These are phyloP conservation scores for Pogostemon cablin DNA, from an alignment of 257 asterid species.

Conservation along the genomic window DNA sequence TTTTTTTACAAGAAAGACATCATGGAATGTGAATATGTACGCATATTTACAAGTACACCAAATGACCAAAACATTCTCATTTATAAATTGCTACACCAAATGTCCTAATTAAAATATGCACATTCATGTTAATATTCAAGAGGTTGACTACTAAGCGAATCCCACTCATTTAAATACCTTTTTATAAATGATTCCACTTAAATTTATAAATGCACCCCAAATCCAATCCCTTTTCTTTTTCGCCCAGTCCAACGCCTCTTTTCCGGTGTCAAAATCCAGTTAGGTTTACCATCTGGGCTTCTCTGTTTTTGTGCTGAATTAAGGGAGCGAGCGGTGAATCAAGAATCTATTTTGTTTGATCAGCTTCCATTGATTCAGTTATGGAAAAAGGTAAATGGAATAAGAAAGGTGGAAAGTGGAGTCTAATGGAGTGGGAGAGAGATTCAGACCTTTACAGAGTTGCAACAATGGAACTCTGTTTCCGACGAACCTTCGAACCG, in stretches of 20 bases:
- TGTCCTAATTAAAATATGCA: too few relatives aligned
- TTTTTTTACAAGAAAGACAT: too few relatives aligned
- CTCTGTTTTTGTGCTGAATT: background rate
- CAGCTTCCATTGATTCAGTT: conserved; percentile 43
- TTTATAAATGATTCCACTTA: too few relatives aligned
- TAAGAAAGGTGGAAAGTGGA: conserved; percentile 34
- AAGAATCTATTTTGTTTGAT: background rate
- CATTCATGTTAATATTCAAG: too few relatives aligned
- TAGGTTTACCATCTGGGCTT: conserved; percentile 41
- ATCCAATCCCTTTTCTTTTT: too few relatives aligned
- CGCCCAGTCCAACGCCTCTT: conserved; percentile 54
- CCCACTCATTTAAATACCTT: too few relatives aligned
- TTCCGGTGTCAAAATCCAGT: conserved; percentile 3
- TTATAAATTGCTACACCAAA: too few relatives aligned
- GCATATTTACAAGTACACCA: too few relatives aligned
- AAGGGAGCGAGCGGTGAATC: conserved; percentile 63
- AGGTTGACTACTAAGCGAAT: too few relatives aligned
- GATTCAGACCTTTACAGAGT: conserved; percentile 34
- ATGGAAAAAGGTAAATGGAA: conserved; percentile 55
- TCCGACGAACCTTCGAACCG: conserved; percentile 54
- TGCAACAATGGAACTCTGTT: conserved; percentile 63
- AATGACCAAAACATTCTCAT: too few relatives aligned
- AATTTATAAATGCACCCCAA: too few relatives aligned
- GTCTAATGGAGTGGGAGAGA: conserved; percentile 41
- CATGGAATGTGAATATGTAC: too few relatives aligned